Evolutionary conservation across 2,329 filamentous ascomycete species (phyloP).

Genomic region (Fusarium phyllophilum): DNA sequence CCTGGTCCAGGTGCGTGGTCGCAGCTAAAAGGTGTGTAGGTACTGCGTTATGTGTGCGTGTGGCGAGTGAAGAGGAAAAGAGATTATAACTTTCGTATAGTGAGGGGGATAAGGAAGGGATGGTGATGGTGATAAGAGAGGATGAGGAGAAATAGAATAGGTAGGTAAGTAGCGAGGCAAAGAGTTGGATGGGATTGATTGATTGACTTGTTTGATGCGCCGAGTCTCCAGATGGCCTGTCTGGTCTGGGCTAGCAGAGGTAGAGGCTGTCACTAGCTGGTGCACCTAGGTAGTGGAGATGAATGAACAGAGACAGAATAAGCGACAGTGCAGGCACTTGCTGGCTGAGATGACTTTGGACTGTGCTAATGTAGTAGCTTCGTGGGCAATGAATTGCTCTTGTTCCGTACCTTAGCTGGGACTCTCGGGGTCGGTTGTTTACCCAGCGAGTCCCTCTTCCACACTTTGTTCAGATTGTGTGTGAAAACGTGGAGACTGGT

Average conservation of each 20-base stretch:
- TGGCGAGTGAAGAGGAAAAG: neutral
- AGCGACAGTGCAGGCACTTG: conserved; percentile 3
- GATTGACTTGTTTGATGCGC: conserved; percentile 24
- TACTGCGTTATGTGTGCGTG: neutral
- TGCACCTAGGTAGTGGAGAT: conserved; percentile 31
- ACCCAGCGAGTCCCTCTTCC: neutral
- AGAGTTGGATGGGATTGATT: conserved; percentile 26
- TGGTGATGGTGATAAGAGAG: conserved; percentile 5
- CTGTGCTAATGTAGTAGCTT: neutral
- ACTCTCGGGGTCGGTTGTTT: neutral
- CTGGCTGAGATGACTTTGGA: neutral
- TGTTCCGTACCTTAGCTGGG: neutral
- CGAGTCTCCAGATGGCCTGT: conserved; percentile 25
- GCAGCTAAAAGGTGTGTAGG: conserved; percentile 8
- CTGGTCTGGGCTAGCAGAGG: neutral
- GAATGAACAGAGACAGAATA: neutral
- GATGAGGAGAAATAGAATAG: conserved; percentile 24
- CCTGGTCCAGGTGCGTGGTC: conserved; percentile 35
- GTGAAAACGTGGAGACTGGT: conserved; percentile 11
- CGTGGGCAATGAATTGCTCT: neutral
- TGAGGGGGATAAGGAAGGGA: conserved; percentile 4
- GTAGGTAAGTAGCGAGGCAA: conserved; percentile 14
- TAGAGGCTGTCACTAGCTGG: conserved; percentile 27
- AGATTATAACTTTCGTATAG: conserved; percentile 32
- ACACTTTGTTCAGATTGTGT: neutral